Base-by-base conservation (phyloP, 1,284 basidiomycete species). In the Hemileia vastatrix region DNA sequence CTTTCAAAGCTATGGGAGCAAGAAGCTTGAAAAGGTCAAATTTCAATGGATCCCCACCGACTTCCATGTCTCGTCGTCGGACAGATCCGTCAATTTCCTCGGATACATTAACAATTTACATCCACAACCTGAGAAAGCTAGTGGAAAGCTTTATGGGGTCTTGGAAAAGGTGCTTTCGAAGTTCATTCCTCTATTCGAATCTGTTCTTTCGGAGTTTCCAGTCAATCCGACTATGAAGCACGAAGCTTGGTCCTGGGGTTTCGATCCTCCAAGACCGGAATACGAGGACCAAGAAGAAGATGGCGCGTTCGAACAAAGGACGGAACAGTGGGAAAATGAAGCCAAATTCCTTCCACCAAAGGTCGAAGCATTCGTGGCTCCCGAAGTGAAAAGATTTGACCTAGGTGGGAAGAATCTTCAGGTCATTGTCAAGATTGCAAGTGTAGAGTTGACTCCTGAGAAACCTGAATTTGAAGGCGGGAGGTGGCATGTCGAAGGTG, bases 81-180 rank as follows among this genome's bases (percentile, higher is more conserved):
- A 64, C 57, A 23, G 59, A 19, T 36, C 63, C 32, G 77, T 74
- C n/a, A 71, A 72, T 63, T 78, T 80, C 50, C 64, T 75, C 9
- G 79, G 79, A 3, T 83, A 83, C 71, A 82, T 83, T 73, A 83
- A 83, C 72, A 81, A 82, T 63, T 70, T 83, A n/a, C 72, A 83
- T 61, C 80, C 79, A 6, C 65, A 66, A 9, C n/a, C n/a, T n/a
- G n/a, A n/a, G n/a, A n/a, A n/a, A n/a, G 67, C 78, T 43, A 63
- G 65, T 23, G 63, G 63, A 0, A 45, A 66, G 1, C 69, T 80
- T 18, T 80, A 81, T 69, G 50, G 54, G 9, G 69, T 70, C 18
- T 72, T 83, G 24, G 76, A 77, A 58, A 57, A 55, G 1, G 65
- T 79, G 23, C 70, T 83, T 6, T 70, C 72, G 0, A 65, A 65